Evolutionary conservation across 345 rosid species (phyloP).

Genomic region (Linum usitatissimum): DNA sequence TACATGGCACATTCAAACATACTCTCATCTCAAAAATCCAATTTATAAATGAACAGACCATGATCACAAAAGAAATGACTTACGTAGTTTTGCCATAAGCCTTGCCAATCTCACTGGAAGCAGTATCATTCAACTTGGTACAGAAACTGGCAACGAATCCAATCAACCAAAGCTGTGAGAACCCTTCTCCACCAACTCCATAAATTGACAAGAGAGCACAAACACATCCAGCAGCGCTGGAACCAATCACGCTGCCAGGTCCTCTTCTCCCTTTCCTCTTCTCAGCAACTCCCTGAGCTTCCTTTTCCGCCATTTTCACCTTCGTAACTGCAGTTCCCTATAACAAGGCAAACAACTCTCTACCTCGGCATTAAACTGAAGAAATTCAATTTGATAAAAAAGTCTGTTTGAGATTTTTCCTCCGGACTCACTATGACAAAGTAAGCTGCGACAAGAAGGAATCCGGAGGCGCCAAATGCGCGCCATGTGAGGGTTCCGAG

Average conservation of each 20-base stretch:
- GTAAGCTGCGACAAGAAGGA: conserved; percentile 72
- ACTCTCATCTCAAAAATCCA: neutral
- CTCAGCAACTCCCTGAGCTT: conserved; percentile 92
- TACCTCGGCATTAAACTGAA: neutral
- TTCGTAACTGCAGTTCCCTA: conserved; percentile 95
- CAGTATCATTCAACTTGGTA: conserved; percentile 89
- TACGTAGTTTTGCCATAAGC: conserved; percentile 95
- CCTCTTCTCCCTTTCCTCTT: conserved; percentile 93
- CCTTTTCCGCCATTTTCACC: conserved; percentile 93
- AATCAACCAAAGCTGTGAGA: conserved; percentile 53
- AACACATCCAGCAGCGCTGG: conserved; percentile 93
- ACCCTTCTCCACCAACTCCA: conserved; percentile 52
- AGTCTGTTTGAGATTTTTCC: neutral
- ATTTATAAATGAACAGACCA: too few relatives aligned
- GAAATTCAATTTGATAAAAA: neutral
- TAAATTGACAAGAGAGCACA: conserved; percentile 67
- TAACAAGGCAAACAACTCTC: neutral
- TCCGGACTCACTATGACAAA: conserved; percentile 37
- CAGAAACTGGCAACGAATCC: conserved; percentile 96
- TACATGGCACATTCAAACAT: neutral
- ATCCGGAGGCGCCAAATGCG: conserved; percentile 78
- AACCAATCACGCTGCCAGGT: conserved; percentile 93
- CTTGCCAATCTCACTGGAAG: conserved; percentile 92
- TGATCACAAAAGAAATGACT: conserved; percentile 16
- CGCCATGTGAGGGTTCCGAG: conserved; percentile 94